Evolutionary conservation across 305 asterid species (phyloP), one percentile per base, ranked within the genome.

Genomic region (Lippia alba): DNA sequence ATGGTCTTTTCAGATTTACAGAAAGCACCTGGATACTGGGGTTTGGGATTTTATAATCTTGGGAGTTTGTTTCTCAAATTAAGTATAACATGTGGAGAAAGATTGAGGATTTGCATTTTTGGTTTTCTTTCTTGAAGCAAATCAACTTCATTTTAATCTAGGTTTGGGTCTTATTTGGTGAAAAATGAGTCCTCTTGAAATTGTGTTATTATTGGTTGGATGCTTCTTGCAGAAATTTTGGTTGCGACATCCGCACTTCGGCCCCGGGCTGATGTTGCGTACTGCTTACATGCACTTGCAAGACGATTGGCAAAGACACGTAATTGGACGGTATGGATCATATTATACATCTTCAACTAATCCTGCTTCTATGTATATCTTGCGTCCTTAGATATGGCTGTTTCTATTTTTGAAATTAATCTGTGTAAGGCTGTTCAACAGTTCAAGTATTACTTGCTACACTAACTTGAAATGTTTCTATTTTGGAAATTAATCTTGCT

Each of bases 221-320:
- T 84, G 78, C 71, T 82, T 85, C 69, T 78, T 88, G 95, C 95
- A 94, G 99, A 94, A 87, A 88, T 94, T 82, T 72, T 89, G 91
- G 85, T 78, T 70, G 92, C 88, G 79, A 91, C 99, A 69, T 89
- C 97, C 40, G 89, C 97, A 8, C 66, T 84, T 24, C 91, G 97
- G 56, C 99, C 99, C 69, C 84, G 96, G 67, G 97, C 97, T 69
- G 99, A 94, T 83, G 99, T 94, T 80, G 92, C 95, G 2, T 94
- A 90, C 83, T 90, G 97, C 86, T 80, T 94, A 75, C 97, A 88
- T 71, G 91, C 97, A 39, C 94, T 94, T 74, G 80, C 97, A 39
- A 82, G 97, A 83, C 80, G 99, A 79, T 79, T 94, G 87, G 92
- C 89, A 1, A 91, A 94, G 97, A 94, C 99, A 8, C 97, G 80